Percentiles rank a stretch among this genome's conserved stretches.
These are phyloP conservation scores for Cystofilobasidium bisporidii DNA, from an alignment of 768 basidiomycete genomes.

Conservation along the genomic window DNA sequence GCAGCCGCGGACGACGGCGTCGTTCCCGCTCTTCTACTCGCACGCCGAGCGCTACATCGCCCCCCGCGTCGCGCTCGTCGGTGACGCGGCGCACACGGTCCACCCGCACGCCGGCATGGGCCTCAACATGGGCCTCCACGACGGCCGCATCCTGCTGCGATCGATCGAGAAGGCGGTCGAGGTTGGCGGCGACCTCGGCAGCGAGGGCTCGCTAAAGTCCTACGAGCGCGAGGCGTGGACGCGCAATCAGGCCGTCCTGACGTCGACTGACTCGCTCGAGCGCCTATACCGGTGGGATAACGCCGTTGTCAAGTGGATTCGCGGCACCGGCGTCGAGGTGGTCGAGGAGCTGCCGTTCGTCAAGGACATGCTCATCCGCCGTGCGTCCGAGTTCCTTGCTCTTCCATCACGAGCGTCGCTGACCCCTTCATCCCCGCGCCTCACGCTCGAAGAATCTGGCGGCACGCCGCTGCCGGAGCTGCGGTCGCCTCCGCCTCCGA, in stretches of 20 bases:
- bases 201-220: constrained; percentile 33
- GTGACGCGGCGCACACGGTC: constrained; percentile 89
- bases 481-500: not conserved
- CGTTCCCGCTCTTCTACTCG: constrained; percentile 78
- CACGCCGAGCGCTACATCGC: constrained; percentile 79
- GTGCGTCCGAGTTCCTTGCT: too few species aligned
- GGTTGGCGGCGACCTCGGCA: constrained; percentile 75
- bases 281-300: constrained; percentile 65
- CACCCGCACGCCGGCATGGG: constrained; percentile 96
- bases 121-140: constrained; percentile 82
- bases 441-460: constrained; percentile 13
- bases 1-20: constrained; percentile 64
- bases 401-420: too few species aligned
- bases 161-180: constrained; percentile 53
- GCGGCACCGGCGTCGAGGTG: constrained; percentile 79
- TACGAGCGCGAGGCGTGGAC: constrained; percentile 77
- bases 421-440: too few species aligned
- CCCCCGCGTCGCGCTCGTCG: constrained; percentile 70
- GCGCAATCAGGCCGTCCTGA: constrained; percentile 74
- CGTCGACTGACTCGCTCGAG: constrained; percentile 78
- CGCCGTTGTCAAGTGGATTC: constrained; percentile 69
- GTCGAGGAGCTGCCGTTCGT: constrained; percentile 76
- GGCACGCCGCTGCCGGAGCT: not conserved
- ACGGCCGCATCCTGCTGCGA: constrained; percentile 62
- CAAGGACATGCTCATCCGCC: constrained; percentile 63